Base-by-base conservation (phyloP, 371 early-diverging fungal genomes). In the Mucor saturninus region DNA sequence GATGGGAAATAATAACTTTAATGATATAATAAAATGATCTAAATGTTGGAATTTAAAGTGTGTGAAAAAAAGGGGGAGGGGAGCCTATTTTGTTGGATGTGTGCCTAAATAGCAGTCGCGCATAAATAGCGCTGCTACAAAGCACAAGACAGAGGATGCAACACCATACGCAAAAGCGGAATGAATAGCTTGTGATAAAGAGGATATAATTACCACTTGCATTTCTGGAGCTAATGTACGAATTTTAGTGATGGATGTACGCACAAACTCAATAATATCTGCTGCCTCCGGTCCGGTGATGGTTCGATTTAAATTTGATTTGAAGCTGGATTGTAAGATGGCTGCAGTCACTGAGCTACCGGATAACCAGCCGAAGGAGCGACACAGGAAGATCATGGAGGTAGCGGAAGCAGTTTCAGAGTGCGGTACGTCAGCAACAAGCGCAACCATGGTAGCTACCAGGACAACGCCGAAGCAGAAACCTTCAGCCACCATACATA, bases 341-440 rank as follows among this genome's bases (percentile, higher is more conserved):
- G 81, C 77, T 9, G 77, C 76, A 11, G 72, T 45, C 2, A 75
- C 46, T 0, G 82, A 62, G 21, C 76, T 67, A 26, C 80, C 81
- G n/a, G 68, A 60, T 9, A 81, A 59, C 64, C 73, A 66, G 35
- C 83, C 83, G 30, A 76, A 77, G 29, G 81, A 73, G 6, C 81
- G 76, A 61, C 72, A 83, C 14, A 83, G 51, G 56, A 76, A 83
- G 7, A 79, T 73, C 73, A 83, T 75, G 43, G 79, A 79, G 9
- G 83, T 75, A 4, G 77, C 75, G 1, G 78, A 74, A 3, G 81
- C 81, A 2, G 71, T 69, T 32, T 83, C 81, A 56, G 59, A 28
- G 35, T 60, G 75, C 4, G 59, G n/a, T 30, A 83, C 68, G 45
- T 75, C 72, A 0, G 75, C 78, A 1, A 83, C 76, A 48, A 83